Percentiles rank a stretch among this genome's conserved stretches.
phyloP scores from a whole-genome alignment of 164 flowering plant genomes.

The Magnolia kwangsiensis region DNA sequence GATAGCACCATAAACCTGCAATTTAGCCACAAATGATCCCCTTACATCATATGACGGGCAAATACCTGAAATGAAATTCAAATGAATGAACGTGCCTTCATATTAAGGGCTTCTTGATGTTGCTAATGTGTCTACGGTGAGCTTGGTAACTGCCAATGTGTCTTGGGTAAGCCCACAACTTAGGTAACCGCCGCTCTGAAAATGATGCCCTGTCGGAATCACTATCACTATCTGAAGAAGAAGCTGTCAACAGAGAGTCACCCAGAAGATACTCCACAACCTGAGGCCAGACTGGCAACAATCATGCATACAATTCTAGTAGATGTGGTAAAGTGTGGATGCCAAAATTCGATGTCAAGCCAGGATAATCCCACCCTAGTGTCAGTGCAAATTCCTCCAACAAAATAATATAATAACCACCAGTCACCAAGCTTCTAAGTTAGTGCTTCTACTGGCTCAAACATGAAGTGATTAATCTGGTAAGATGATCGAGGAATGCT shows the following conservation, averaged over 20 bases:
- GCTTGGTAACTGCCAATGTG: slow-evolving; percentile 17
- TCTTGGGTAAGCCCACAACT: slow-evolving; percentile 48
- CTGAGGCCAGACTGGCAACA: slow-evolving; percentile 29
- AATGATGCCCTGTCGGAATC: slow-evolving; percentile 45
- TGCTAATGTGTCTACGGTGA: slow-evolving; percentile 16
- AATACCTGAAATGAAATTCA: too few species aligned
- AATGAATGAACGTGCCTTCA: background rate
- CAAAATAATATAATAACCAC: too few species aligned
- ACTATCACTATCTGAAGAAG: slow-evolving; percentile 62
- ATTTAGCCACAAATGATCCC: too few species aligned
- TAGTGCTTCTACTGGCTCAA: too few species aligned
- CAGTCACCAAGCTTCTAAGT: too few species aligned
- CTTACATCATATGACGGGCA: too few species aligned
- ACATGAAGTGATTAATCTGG: too few species aligned
- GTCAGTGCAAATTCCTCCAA: too few species aligned
- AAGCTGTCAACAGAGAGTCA: slow-evolving; percentile 16
- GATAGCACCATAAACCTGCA: too few species aligned
- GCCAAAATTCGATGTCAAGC: background rate
- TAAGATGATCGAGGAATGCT: too few species aligned
- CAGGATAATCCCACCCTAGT: background rate
- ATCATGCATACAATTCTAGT: background rate
- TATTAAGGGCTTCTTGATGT: background rate
- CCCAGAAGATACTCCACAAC: slow-evolving; percentile 49
- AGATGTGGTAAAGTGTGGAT: too few species aligned
- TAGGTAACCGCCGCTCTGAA: slow-evolving; percentile 10